Base-by-base conservation (phyloP, 169 alveolate genomes). In the Plasmodium malariae region DNA sequence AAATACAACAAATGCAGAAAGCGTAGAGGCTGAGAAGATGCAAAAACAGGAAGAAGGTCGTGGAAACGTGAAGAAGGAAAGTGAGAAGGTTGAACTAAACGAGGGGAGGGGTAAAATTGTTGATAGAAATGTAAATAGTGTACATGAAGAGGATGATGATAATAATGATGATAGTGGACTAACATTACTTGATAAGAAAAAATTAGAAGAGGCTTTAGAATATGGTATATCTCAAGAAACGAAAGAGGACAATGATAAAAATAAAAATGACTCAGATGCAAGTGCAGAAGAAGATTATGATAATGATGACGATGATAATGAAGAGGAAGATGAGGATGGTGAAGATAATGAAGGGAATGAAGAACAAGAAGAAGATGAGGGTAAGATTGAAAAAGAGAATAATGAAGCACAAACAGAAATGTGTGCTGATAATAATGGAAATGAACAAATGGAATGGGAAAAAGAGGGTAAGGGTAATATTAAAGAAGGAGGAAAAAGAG, bases 201-300 rank as follows among this genome's bases (percentile, higher is more conserved):
- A 78, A 63, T 26, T 78, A 3, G 78, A 78, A 45, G 89, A 78
- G 63, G 89, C 89, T 0, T 34, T 78, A 49, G 89, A 78, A 36
- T 62, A 78, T 63, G 89, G 89, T 24, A 62, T 78, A 34, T 3
- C 74, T 1, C 89, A 78, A 14, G 80, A 78, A 14, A 32, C 12
- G n/a, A 32, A 30, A 28, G 45, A 48, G 9, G n/a, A 37, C 19
- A 78, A 62, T 24, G 30, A 48, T n/a, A 43, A 48, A 11, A 37
- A 63, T 62, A 62, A 57, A 36, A 62, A 24, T 14, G 89, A 63
- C 11, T 11, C 45, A 4, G 86, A 60, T 28, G 73, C 30, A 0
- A 36, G 45, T 2, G 86, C 14, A 12, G 86, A 55, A 30, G 90
- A 76, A 54, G 87, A 80, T 0, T 76, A 74, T 0, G 43, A 63